Evolutionary conservation across 1,139 yeast species (phyloP), one percentile per base, ranked within the genome.

Genomic region (Geotrichum siamense): DNA sequence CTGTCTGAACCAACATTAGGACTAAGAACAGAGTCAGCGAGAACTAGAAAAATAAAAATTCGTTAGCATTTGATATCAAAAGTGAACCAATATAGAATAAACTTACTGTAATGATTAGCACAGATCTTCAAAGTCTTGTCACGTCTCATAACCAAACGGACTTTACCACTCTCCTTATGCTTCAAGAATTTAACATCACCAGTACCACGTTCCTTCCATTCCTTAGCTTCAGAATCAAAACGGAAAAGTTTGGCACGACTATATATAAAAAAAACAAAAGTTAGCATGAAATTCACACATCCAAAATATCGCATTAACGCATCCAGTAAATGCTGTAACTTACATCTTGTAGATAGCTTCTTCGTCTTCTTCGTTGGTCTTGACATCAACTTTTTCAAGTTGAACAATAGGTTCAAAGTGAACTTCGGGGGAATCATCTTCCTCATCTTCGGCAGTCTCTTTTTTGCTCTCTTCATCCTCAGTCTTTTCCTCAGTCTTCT

Each of bases 151-250:
- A 91, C 75, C 55, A 91, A 69, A 71, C 98, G 82, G 53, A 83
- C 84, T 71, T 85, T 89, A 48, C 76, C 75, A 48, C 86, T 71
- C 51, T 70, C 70, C 69, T 85, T 86, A 72, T 89, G 96, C 71
- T 91, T 77, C 64, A 91, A 78, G 68, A 91, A 86, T 70, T 89
- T 86, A 59, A 89, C 96, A 62, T 91, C 98, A 59, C 98, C 99
- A 37, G 96, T 87, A 56, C 98, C 98, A 73, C 98, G 84, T 74
- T 93, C 99, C 69, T 93, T 91, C 98, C 99, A 91, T 70, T 91
- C 98, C 62, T 85, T 84, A 39, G 68, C 53, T 34, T 72, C 76
- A 50, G 73, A 74, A 61, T 82, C 84, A 72, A 82, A 91, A 68
- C 87, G 82, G 75, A 91, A 91, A 63, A 91, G 75, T 70, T 91